These are phyloP conservation scores for Colletotrichum eremochloae DNA, from an alignment of 2,329 filamentous ascomycete species.

Conservation along the genomic window DNA sequence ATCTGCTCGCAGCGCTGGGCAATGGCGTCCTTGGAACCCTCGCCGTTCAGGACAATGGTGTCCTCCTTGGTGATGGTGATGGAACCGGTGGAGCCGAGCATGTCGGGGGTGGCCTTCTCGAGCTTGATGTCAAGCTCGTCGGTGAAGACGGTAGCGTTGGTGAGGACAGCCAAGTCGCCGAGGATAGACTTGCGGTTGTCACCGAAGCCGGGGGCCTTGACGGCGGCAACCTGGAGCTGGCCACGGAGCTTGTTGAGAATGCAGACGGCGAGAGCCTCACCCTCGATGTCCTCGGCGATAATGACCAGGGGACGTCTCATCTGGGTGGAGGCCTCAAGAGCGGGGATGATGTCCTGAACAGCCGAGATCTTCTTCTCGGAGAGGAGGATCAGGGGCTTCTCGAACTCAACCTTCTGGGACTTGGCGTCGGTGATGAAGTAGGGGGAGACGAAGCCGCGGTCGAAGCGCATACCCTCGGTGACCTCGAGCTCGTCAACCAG, in stretches of 20 bases:
- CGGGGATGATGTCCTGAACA: conserved; percentile 98
- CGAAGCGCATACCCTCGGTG: conserved; percentile 99
- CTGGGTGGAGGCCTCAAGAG: conserved; percentile 96
- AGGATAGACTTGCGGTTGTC: conserved; percentile 99
- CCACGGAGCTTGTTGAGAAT: conserved; percentile 99
- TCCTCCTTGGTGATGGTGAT: conserved; percentile 99
- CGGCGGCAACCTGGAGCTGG: conserved; percentile 96
- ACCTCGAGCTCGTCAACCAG: conserved; percentile 97
- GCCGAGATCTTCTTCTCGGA: conserved; percentile 99
- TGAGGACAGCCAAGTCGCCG: conserved; percentile 94
- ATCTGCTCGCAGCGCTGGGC: conserved; percentile 99
- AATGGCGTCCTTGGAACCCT: conserved; percentile 94
- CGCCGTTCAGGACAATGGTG: conserved; percentile 97
- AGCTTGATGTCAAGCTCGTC: conserved; percentile 99
- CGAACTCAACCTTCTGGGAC: conserved; percentile 98
- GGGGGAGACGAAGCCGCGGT: conserved; percentile 97
- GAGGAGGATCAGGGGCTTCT: conserved; percentile 98
- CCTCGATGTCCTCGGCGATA: conserved; percentile 99
- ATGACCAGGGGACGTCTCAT: conserved; percentile 96
- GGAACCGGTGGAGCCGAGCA: conserved; percentile 96
- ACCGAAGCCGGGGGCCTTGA: conserved; percentile 99
- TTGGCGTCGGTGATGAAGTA: conserved; percentile 99
- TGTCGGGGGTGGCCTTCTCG: conserved; percentile 95
- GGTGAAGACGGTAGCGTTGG: conserved; percentile 97
- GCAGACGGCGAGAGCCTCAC: conserved; percentile 97